These are phyloP conservation scores for Fibroporia radiculosa DNA, from an alignment of 768 basidiomycete species.

Conservation along the genomic window DNA sequence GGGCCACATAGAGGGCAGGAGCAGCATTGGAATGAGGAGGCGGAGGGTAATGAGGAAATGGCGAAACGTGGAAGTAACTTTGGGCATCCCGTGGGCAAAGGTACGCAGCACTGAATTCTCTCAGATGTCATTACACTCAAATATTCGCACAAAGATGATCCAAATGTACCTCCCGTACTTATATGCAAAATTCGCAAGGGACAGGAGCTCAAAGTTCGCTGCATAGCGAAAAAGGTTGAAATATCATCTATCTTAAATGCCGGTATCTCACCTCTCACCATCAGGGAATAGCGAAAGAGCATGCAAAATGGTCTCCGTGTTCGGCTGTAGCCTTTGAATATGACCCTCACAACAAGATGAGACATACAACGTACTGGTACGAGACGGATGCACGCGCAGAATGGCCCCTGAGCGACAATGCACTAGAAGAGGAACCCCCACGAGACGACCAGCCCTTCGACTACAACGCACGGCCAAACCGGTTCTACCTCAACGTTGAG, in stretches of 20 bases:
- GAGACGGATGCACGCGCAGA: conserved; percentile 75
- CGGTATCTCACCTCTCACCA: neutral
- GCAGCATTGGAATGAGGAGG: conserved; percentile 24
- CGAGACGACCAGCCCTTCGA: conserved; percentile 82
- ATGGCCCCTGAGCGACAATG: conserved; percentile 90
- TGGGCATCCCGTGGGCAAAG: conserved; percentile 80
- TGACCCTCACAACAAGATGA: conserved; percentile 94
- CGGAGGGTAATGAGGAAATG: conserved; percentile 60
- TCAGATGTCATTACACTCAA: neutral
- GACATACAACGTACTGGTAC: conserved; percentile 94
- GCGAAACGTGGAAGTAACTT: conserved; percentile 68
- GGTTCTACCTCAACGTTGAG: conserved; percentile 94
- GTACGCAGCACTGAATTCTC: conserved; percentile 32
- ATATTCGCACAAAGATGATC: conserved; percentile 50
- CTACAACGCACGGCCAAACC: conserved; percentile 77
- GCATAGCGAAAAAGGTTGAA: conserved; percentile 89
- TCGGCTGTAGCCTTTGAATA: conserved; percentile 96
- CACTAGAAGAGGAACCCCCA: conserved; percentile 72
- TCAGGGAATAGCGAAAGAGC: conserved; percentile 95
- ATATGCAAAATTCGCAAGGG: conserved; percentile 92
- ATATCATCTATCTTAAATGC: neutral
- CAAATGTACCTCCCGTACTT: conserved; percentile 58
- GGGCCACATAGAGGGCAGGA: conserved; percentile 10
- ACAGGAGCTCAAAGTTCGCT: conserved; percentile 79
- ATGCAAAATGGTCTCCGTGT: conserved; percentile 98